Base-by-base conservation (phyloP, 2,329 filamentous ascomycete species). In the Claviceps digitariae region DNA sequence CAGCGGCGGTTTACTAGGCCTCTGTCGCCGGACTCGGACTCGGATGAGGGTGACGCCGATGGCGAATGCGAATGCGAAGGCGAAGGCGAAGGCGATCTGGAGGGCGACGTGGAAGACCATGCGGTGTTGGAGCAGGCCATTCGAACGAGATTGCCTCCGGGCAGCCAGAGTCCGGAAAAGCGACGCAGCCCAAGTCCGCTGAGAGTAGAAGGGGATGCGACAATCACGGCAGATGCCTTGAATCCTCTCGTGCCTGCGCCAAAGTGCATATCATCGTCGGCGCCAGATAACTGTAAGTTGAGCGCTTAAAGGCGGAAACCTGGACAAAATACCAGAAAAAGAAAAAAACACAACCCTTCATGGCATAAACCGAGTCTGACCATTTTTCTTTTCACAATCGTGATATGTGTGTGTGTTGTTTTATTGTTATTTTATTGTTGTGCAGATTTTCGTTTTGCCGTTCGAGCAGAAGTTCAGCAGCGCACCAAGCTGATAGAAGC, bases 381-480 rank as follows among this genome's bases (percentile, higher is more conserved):
- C 34, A 36, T 17, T 36, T 15, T 17, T 36, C 13, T 15, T 17
- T 12, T 34, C n/a, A n/a, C n/a, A n/a, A n/a, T 12, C 31, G 31
- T 8, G 7, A 12, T 17, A 13, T 7, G 12, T 17, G 13, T 36
- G 34, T 17, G 13, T 36, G 12, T 17, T 17, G 34, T 7, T 4
- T 36, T 3, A 3, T 36, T 17, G 2, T 4, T 17, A 3, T 44
- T 17, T 13, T 7, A 3, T 23, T n/a, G 23, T 12, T 8, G 15
- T 38, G 15, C 67, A 93, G 89, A 91, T 69, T 87, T 95, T 62
- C 87, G 90, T 58, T 90, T 96, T 69, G 86, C 87, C 51, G 77
- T 95, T 57, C 83, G 87, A 61, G 87, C 90, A 56, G 90, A 95
- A 72, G 86, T 94, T 31, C 87, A 91, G 63, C 90, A 95, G 64